phyloP scores from a whole-genome alignment of 1,139 yeast genomes.

The Pichiaceae sp. region DNA sequence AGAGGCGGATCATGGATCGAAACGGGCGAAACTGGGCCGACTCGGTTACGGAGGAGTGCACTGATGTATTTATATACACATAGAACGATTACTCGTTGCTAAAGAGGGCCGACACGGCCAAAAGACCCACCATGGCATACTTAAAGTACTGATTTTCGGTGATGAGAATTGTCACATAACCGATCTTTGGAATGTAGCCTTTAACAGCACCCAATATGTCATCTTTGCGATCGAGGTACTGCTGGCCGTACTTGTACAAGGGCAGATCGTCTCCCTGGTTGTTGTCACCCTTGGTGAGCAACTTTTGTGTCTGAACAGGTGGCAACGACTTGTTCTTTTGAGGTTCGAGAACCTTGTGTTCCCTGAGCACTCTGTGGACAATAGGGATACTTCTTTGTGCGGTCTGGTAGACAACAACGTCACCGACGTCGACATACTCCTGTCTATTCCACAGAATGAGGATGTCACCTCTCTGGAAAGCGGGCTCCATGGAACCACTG shows the following conservation, averaged over 20 bases:
- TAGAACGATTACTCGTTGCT: slow-evolving; percentile 30
- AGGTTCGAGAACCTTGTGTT: slow-evolving; percentile 35
- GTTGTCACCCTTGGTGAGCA: slow-evolving; percentile 94
- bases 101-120: slow-evolving; percentile 51
- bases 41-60: slow-evolving; percentile 15
- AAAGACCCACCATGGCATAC: slow-evolving; percentile 57
- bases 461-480: slow-evolving; percentile 96
- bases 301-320: slow-evolving; percentile 40
- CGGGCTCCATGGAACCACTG: slow-evolving; percentile 99
- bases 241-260: slow-evolving; percentile 69
- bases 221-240: slow-evolving; percentile 62
- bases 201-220: slow-evolving; percentile 88
- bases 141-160: slow-evolving; percentile 83
- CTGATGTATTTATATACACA: not conserved
- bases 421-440: slow-evolving; percentile 68
- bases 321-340: slow-evolving; percentile 13
- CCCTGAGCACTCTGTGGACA: slow-evolving; percentile 89
- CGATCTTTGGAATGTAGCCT: slow-evolving; percentile 86
- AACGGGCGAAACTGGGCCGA: slow-evolving; percentile 14
- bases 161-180: slow-evolving; percentile 83
- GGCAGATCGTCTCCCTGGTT: slow-evolving; percentile 88
- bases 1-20: slow-evolving; percentile 16
- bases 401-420: slow-evolving; percentile 89
- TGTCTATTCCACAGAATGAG: slow-evolving; percentile 86
- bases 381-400: slow-evolving; percentile 80